These are phyloP conservation scores for Annulohypoxylon bovei DNA, from an alignment of 495 filamentous ascomycete species.

Conservation along the genomic window DNA sequence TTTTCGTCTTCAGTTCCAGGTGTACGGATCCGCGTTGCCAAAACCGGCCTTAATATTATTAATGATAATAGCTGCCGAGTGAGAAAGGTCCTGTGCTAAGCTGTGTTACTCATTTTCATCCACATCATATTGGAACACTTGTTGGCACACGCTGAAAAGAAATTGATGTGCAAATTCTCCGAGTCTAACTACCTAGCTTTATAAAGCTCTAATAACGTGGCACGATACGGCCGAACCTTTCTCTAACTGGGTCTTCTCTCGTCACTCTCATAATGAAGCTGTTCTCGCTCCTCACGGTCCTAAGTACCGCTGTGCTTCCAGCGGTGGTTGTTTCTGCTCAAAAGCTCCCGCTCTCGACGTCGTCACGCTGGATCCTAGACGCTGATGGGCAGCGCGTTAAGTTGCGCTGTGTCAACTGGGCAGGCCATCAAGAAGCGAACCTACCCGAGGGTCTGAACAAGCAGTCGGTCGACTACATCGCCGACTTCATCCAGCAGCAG, in stretches of 20 bases:
- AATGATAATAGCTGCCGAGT: constrained; percentile 4
- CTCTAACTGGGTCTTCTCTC: neutral
- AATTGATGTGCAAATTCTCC: neutral
- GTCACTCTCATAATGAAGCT: constrained; percentile 38
- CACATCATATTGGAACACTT: neutral
- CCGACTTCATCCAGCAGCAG: constrained; percentile 52
- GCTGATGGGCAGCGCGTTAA: constrained; percentile 57
- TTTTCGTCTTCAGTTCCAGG: constrained; percentile 3
- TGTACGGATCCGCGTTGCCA: constrained; percentile 4
- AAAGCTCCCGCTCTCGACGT: constrained; percentile 55
- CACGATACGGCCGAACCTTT: neutral
- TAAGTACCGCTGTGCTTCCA: constrained; percentile 43
- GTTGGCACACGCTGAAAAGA: constrained; percentile 3
- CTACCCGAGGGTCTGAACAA: constrained; percentile 62
- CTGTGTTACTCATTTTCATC: constrained; percentile 4
- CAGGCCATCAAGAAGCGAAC: constrained; percentile 60
- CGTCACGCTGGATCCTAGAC: constrained; percentile 62
- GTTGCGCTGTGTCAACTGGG: constrained; percentile 63
- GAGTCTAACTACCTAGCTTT: constrained; percentile 2
- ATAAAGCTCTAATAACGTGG: constrained; percentile 5
- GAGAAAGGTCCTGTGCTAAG: constrained; percentile 5
- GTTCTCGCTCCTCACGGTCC: constrained; percentile 29
- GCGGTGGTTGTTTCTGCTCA: constrained; percentile 28
- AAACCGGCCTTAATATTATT: neutral
- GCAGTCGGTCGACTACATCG: constrained; percentile 54